These are phyloP conservation scores for Boletus smithii DNA, from an alignment of 1,284 basidiomycete species.

Conservation along the genomic window DNA sequence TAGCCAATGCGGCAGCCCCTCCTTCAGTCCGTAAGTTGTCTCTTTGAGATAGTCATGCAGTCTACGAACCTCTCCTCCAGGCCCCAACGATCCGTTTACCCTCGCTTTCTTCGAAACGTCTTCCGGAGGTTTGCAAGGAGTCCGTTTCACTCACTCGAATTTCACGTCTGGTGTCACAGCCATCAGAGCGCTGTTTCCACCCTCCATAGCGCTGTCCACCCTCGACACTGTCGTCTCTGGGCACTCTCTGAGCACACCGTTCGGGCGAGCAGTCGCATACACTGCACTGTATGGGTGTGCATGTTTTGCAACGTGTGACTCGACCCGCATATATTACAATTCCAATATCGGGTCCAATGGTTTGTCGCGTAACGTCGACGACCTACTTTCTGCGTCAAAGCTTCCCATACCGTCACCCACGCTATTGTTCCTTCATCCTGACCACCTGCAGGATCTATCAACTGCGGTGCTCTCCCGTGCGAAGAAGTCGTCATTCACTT, in stretches of 20 bases:
- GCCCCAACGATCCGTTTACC: slow-evolving; percentile 59
- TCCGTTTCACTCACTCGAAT: slow-evolving; percentile 72
- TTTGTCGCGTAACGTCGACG: slow-evolving; percentile 38
- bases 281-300: slow-evolving; percentile 71
- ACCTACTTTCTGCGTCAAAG: slow-evolving; percentile 44
- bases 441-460: slow-evolving; percentile 53
- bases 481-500: slow-evolving; percentile 48
- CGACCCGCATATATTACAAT: slow-evolving; percentile 48
- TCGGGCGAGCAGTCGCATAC: slow-evolving; percentile 70
- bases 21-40: slow-evolving; percentile 24
- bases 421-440: slow-evolving; percentile 58
- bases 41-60: background rate
- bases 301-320: slow-evolving; percentile 62
- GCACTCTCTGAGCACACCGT: slow-evolving; percentile 64
- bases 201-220: slow-evolving; percentile 56
- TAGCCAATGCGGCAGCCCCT: slow-evolving; percentile 16
- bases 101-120: slow-evolving; percentile 59
- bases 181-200: slow-evolving; percentile 60
- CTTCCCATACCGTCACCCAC: slow-evolving; percentile 68
- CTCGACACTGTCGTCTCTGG: slow-evolving; percentile 74
- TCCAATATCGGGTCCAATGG: slow-evolving; percentile 5
- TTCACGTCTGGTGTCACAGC: slow-evolving; percentile 77
- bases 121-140: slow-evolving; percentile 53
- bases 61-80: slow-evolving; percentile 35
- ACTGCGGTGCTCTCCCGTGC: slow-evolving; percentile 51